Evolutionary conservation across 2,329 filamentous ascomycete genomes (phyloP).

Genomic region (Cephalotrichum gorgonifer): DNA sequence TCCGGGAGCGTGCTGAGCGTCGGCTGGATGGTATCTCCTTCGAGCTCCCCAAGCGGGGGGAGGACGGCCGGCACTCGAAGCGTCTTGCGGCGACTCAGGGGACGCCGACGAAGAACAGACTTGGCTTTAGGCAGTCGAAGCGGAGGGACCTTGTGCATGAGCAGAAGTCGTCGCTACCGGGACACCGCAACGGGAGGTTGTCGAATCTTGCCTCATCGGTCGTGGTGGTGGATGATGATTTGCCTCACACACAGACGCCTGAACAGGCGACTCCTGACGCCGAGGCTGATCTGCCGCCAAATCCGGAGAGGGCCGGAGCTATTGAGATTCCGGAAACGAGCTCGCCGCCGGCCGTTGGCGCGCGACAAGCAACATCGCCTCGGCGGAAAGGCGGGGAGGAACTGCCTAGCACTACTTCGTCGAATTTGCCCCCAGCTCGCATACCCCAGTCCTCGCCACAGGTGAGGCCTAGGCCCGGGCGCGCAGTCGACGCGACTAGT

Average conservation of each 20-base stretch:
- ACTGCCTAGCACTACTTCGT: neutral
- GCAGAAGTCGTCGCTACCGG: neutral
- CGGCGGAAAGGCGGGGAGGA: neutral
- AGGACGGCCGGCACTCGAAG: neutral
- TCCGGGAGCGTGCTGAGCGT: neutral
- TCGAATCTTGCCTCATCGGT: neutral
- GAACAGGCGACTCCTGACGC: neutral
- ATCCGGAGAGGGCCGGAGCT: neutral
- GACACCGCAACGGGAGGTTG: neutral
- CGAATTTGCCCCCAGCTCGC: neutral
- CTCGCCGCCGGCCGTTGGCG: neutral
- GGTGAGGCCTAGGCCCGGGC: neutral
- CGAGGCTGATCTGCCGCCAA: neutral
- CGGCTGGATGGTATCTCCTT: neutral
- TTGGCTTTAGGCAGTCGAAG: neutral
- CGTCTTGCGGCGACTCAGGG: neutral
- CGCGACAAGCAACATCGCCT: neutral
- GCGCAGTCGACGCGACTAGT: neutral
- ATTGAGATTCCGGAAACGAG: neutral
- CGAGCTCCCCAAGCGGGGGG: neutral
- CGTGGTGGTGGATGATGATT: neutral
- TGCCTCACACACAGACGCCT: neutral
- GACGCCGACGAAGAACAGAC: neutral
- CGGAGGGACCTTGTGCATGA: neutral
- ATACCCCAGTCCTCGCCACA: slow-evolving; percentile 1